Base-by-base conservation (phyloP, 805 yeast genomes). In the Ogataea degrootiae region DNA sequence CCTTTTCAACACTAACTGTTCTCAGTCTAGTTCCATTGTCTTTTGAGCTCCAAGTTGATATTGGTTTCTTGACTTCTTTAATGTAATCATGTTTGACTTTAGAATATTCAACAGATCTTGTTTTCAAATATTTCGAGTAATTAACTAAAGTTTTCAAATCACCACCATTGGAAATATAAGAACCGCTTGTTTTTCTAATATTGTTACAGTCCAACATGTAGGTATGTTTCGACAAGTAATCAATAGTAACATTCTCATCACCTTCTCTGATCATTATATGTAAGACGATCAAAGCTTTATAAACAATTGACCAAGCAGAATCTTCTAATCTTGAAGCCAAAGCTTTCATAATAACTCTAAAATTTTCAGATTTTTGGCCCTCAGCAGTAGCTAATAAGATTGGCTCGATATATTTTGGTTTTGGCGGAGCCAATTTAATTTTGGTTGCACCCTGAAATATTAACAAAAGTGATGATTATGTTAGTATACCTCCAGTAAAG, bases 181-280 rank as follows among this genome's bases (percentile, higher is more conserved):
- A 50, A 19, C 65, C 63, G 6, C 57, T 39, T 21, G 41, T 49
- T 42, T 47, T 61, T 49, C 55, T 63, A 40, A 56, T 72, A 51
- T 64, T 62, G 51, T 76, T 57, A 66, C 73, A 72, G 41, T 82
- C 82, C 51, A 92, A 75, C 71, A 85, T 77, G 21, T 77, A 72
- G 6, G 80, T 76, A 57, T 80, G 79, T 6, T 73, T 68, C n/a
- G 85, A 63, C 48, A 90, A 74, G 64, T 83, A 90, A 38, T 75
- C 67, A 54, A 92, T 72, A 0, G 91, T 79, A n/a, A 80, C 83
- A 58, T 87, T 83, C 41, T 73, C 77, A 50, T 86, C 90, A 19
- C 98, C 98, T 61, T 94, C 98, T 44, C 97, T 79, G 40, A 92
- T 81, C 91, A 94, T 83, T 42, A 90, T 80, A 71, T 94, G 99